Evolutionary conservation across 1,139 yeast species (phyloP), one percentile per base, ranked within the genome.

Genomic region (Taphrina populina): DNA sequence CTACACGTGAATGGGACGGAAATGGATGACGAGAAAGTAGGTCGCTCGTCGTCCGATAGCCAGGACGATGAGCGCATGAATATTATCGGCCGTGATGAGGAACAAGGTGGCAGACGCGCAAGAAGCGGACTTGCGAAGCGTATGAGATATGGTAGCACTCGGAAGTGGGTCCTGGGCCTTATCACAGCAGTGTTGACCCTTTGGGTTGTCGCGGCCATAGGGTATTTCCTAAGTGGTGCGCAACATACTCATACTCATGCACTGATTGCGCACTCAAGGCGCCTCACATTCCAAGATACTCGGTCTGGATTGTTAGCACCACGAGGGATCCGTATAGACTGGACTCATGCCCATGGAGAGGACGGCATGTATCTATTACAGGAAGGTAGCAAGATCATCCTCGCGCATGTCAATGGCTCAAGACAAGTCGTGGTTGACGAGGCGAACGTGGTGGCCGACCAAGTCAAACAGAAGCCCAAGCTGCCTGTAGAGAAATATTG

Each of bases 321-420:
- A 24, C 32, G 24, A n/a, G 45, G 30, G 7, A 32, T 26, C 8
- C 46, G 44, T 11, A 33, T 49, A 17, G 46, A 49, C n/a, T 49
- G 54, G 54, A 49, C 54, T 3, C 40, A 49, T 30, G 54, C 54
- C 4, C 54, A 39, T 24, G 54, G 54, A 2, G 46, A 37, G 15
- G 54, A 49, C 23, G 54, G 54, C 30, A 37, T 49, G 46, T 49
- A 37, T 21, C 29, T 49, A 13, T n/a, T 49, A 19, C 45, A 29
- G 2, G 23, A 32, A 10, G 33, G 30, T 11, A 33, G 24, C 8
- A 32, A 29, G 10, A n/a, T 49, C 23, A 17, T 39, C 20, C 24
- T 49, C n/a, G 54, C 46, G 5, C 34, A 34, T 17, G 54, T 49
- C 32, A 49, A 49, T 39, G 54, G 54, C 10, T 21, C 54, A 17